Evolutionary conservation across 176 grass and related monocot species (phyloP).

Genomic region (Oryza meridionalis): DNA sequence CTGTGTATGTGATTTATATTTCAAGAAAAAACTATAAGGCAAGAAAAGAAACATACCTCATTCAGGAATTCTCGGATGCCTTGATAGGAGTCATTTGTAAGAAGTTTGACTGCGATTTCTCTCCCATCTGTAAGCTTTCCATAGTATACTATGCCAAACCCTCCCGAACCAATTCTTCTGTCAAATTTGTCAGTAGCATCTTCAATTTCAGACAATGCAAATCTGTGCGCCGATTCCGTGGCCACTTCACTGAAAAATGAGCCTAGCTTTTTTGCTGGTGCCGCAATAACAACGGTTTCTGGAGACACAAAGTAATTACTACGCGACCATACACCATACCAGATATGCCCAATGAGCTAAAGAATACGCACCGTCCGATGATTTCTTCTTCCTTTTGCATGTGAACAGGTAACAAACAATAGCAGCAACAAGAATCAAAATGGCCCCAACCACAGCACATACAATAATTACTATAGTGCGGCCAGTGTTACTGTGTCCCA

Average conservation of each 20-base stretch:
- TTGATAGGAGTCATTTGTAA: constrained; percentile 90
- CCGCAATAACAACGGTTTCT: constrained; percentile 52
- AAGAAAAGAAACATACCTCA: constrained; percentile 59
- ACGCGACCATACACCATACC: constrained; percentile 30
- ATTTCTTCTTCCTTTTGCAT: constrained; percentile 60
- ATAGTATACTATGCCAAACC: constrained; percentile 97
- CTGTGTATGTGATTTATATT: too few species aligned
- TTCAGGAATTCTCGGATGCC: constrained; percentile 92
- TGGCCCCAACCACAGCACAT: constrained; percentile 52
- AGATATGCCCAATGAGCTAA: constrained; percentile 32
- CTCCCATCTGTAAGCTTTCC: constrained; percentile 84
- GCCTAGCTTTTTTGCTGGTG: constrained; percentile 75
- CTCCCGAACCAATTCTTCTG: constrained; percentile 88
- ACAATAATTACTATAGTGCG: constrained; percentile 54
- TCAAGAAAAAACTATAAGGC: background rate
- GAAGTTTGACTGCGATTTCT: constrained; percentile 97
- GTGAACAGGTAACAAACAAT: constrained; percentile 64
- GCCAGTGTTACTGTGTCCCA: constrained; percentile 33
- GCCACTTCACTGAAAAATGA: constrained; percentile 90
- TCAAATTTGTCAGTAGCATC: constrained; percentile 77
- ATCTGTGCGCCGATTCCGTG: constrained; percentile 80
- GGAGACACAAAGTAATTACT: constrained; percentile 52
- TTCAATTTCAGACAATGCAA: constrained; percentile 93
- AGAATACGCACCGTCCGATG: constrained; percentile 55
- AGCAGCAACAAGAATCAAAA: constrained; percentile 60